Evolutionary conservation across 352 stramenopile genomes (phyloP), one percentile per base, ranked within the genome.

Genomic region (Globisporangium nagaii): DNA sequence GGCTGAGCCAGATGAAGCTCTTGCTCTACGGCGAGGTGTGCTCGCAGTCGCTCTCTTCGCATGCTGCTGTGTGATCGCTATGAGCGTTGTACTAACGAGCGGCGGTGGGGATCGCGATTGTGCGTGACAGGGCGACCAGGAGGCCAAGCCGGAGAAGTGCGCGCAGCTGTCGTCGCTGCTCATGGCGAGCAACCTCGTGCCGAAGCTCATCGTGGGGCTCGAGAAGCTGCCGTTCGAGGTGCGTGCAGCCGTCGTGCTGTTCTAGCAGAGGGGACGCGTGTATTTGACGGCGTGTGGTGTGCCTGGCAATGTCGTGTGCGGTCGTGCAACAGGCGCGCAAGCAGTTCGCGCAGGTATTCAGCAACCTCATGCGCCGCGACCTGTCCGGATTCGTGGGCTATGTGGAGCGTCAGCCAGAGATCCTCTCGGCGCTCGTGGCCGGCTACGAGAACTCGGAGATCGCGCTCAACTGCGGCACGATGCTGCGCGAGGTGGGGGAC

Each of bases 331-430:
- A 71, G 66, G 79, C 83, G 30, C 78, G 83, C 44, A 93, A 93
- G 63, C 78, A 93, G 40, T 87, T 93, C 60, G 83, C 78, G 36
- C 79, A 93, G 56, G 80, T 96, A 25, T 96, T 88, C 64, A 93
- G 87, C 70, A 96, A 96, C 65, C 75, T 96, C 28, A 89, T 95
- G 68, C 80, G 84, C 15, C 86, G 88, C 45, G 85, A 96, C 53
- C 66, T 95, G 7, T 69, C 71, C 20, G 75, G 77, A 19, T 96
- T 96, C 56, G 82, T 91, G 0, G 70, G 57, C 25, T 96, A 96
- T 60, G 73, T 96, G 20, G 73, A 83, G 48, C 64, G 70, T 25
- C 71, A 95, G 49, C 70, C 82, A 12, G 53, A 75, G 28, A 80
- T 95, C 24, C 66, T 96, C 9, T 90, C 79, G 53, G 70, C 70